Base-by-base conservation (phyloP, 495 filamentous ascomycete species). In the Hyaloscypha finlandica region DNA sequence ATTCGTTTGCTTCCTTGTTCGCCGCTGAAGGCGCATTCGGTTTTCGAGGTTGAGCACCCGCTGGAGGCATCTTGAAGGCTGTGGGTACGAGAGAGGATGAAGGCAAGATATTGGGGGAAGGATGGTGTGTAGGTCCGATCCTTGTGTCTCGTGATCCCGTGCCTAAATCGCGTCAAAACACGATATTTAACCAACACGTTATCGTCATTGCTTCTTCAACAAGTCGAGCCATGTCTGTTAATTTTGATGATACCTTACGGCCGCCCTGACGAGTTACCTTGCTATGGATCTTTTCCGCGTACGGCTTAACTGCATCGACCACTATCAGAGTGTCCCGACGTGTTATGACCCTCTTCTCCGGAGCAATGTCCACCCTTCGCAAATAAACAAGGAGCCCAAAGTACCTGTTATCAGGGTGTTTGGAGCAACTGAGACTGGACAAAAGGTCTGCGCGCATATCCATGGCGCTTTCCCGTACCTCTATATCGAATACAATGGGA, bases 391-490 rank as follows among this genome's bases (percentile, higher is more conserved):
- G 61, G 83, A 85, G 42, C 88, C 91, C 1, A 89, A 84, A 62
- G 87, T 98, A 9, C 96, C 95, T 2, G 88, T 98, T 29, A 89
- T 99, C 59, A 88, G 95, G 68, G 86, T 95, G 22, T 99, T 97
- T 76, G 96, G 95, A 0, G 88, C 93, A 5, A 97, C 95, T 3
- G 96, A 97, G 76, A 92, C 93, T 0, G 96, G 96, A 2, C 94
- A 99, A 76, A 96, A 94, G 69, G 92, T 98, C 19, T 98, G 95
- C 79, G 93, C 92, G 29, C 95, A 99, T 83, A 88, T 99, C 55
- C 95, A 99, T 75, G 95, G 96, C 67, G 94, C 89, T 33, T 93
- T 98, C 73, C 95, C 96, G 5, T 99, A 99, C 75, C 81, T 99
- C 11, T 98, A 92, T 75, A 81, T 99, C 68, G 87, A 95, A 77